Evolutionary conservation across 1,284 basidiomycete species (phyloP).

Genomic region (Trichosporon sp.): DNA sequence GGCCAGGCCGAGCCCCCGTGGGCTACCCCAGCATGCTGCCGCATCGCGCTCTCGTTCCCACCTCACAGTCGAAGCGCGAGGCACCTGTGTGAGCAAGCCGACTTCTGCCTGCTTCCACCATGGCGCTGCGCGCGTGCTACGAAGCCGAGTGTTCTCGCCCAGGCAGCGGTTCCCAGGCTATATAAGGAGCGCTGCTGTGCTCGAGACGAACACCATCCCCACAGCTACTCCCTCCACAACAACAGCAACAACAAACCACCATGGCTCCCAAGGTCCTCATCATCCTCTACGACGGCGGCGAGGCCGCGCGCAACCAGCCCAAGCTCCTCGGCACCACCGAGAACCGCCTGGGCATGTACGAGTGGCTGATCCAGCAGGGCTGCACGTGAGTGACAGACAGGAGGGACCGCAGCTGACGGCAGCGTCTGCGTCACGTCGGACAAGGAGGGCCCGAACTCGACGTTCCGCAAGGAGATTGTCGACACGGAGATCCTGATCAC

Average conservation of each 20-base stretch:
- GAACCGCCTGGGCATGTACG: slow-evolving; percentile 75
- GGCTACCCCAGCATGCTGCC: background rate
- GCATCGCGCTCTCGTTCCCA: background rate
- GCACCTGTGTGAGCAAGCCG: too few species aligned
- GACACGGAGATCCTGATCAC: slow-evolving; percentile 59
- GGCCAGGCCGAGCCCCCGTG: background rate
- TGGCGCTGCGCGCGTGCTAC: background rate
- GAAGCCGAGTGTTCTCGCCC: too few species aligned
- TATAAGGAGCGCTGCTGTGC: background rate
- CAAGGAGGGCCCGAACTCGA: slow-evolving; percentile 81
- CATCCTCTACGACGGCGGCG: slow-evolving; percentile 56
- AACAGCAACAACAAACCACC: background rate
- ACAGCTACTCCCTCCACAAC: background rate
- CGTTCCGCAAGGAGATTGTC: slow-evolving; percentile 56
- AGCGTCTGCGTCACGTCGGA: slow-evolving; percentile 62
- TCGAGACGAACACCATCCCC: background rate
- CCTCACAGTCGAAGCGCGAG: too few species aligned
- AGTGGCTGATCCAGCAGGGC: slow-evolving; percentile 69
- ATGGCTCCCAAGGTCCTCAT: slow-evolving; percentile 62
- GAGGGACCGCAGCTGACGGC: slow-evolving; percentile 8
- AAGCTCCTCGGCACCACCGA: slow-evolving; percentile 79
- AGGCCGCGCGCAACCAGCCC: background rate
- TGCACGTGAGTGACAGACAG: slow-evolving; percentile 63
- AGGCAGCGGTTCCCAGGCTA: background rate
- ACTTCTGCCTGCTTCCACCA: too few species aligned